Evolutionary conservation across 768 basidiomycete genomes (phyloP).

Genomic region (Wakefieldia striispora): DNA sequence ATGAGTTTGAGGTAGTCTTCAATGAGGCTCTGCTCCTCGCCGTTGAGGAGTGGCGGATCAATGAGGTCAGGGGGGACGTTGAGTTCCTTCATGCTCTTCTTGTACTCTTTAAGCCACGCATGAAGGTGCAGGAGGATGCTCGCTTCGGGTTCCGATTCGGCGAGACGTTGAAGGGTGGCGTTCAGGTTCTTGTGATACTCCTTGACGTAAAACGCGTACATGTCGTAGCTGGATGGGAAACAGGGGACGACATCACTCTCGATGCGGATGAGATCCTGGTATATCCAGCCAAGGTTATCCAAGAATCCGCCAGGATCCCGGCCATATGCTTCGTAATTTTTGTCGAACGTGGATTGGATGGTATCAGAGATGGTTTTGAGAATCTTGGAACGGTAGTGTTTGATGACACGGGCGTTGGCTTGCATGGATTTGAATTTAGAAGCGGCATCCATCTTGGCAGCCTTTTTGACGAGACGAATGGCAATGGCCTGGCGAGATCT

Average conservation of each 20-base stretch:
- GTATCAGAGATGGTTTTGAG: conserved; percentile 76
- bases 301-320: conserved; percentile 72
- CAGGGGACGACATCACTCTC: conserved; percentile 86
- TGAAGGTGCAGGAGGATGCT: conserved; percentile 81
- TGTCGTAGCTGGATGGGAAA: conserved; percentile 91
- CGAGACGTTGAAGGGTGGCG: conserved; percentile 63
- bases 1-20: conserved; percentile 95
- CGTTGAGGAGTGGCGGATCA: conserved; percentile 89
- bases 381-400: conserved; percentile 92
- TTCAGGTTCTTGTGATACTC: conserved; percentile 90
- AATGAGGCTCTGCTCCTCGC: conserved; percentile 89
- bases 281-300: conserved; percentile 82
- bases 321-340: conserved; percentile 59
- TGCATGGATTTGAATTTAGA: conserved; percentile 92
- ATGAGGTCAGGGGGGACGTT: conserved; percentile 77
- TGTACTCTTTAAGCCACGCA: conserved; percentile 96
- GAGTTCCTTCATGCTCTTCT: conserved; percentile 92
- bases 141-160: conserved; percentile 81
- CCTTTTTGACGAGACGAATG: conserved; percentile 91
- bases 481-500: conserved; percentile 71
- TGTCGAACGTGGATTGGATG: conserved; percentile 68
- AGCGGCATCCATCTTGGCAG: conserved; percentile 88
- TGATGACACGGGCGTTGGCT: conserved; percentile 88
- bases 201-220: conserved; percentile 77
- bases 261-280: conserved; percentile 92